Evolutionary conservation across 2,329 filamentous ascomycete genomes (phyloP).

Genomic region (Chaetothyriales sp.): DNA sequence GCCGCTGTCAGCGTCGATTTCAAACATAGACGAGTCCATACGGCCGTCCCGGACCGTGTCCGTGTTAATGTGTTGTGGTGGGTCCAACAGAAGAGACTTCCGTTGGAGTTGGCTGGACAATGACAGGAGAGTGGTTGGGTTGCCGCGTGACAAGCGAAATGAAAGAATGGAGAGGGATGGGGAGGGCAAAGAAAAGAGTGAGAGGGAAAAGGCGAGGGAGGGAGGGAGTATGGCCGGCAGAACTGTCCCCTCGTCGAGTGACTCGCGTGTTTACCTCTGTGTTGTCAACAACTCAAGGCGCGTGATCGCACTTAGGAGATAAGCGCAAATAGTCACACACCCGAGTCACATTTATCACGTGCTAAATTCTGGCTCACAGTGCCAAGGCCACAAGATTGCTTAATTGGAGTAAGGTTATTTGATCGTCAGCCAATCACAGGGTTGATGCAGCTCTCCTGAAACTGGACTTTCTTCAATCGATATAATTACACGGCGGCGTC

Average conservation of each 20-base stretch:
- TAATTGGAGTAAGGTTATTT: no score
- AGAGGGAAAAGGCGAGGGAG: not conserved
- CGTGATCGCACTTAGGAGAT: not conserved
- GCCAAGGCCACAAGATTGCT: no score
- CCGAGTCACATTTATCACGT: no score
- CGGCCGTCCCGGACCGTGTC: no score
- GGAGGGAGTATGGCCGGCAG: not conserved
- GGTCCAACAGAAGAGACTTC: no score
- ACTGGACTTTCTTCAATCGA: no score
- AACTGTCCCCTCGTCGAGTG: not conserved
- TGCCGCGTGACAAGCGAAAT: not conserved
- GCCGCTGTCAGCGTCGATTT: slow-evolving; percentile 33
- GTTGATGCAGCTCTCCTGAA: no score
- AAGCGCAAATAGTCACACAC: not conserved
- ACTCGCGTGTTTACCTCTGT: not conserved
- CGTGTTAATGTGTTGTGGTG: no score
- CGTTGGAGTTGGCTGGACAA: not conserved
- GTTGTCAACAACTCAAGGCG: not conserved
- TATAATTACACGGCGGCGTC: no score
- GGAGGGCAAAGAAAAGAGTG: not conserved
- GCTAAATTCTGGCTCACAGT: no score
- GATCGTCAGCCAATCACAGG: no score
- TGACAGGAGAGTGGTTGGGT: not conserved
- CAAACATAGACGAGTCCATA: slow-evolving; percentile 47
- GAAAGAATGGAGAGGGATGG: not conserved